phyloP scores from a whole-genome alignment of 1,139 yeast species.

The Blastobotrys ciferrii region DNA sequence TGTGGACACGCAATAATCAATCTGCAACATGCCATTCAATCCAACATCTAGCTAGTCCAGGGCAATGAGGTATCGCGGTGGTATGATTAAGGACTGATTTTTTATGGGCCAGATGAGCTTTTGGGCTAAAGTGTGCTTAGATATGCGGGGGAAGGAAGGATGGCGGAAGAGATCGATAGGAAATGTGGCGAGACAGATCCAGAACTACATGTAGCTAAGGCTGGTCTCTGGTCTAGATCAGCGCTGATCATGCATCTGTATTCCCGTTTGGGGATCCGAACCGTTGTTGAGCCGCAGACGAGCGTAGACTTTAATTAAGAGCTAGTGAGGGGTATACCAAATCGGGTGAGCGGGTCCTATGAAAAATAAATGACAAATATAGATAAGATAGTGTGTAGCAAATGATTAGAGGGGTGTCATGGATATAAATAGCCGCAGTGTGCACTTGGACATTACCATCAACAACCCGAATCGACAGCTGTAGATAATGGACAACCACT shows the following conservation, averaged over 20 bases:
- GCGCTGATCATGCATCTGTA: constrained; percentile 4
- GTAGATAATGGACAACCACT: constrained; percentile 3
- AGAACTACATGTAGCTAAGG: neutral
- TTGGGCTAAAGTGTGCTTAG: too few species aligned
- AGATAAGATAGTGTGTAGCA: neutral
- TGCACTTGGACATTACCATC: too few species aligned
- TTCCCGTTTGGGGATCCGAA: neutral
- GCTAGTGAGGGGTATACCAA: neutral
- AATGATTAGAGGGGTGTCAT: neutral
- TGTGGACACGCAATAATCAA: too few species aligned
- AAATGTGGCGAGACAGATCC: neutral
- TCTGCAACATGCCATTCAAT: too few species aligned
- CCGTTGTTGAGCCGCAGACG: constrained; percentile 9
- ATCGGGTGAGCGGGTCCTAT: neutral
- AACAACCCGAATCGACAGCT: too few species aligned
- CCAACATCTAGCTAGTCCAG: too few species aligned
- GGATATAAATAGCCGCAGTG: neutral
- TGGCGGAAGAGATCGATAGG: neutral
- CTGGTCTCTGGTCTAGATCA: constrained; percentile 3
- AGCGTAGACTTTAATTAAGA: neutral
- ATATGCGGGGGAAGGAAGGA: neutral
- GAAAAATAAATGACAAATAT: neutral
- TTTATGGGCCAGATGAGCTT: too few species aligned
- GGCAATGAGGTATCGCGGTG: too few species aligned
- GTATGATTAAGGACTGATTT: too few species aligned